Conservation (phyloP, 495 filamentous ascomycete genomes). For the Lophiostoma macrostomum region DNA sequence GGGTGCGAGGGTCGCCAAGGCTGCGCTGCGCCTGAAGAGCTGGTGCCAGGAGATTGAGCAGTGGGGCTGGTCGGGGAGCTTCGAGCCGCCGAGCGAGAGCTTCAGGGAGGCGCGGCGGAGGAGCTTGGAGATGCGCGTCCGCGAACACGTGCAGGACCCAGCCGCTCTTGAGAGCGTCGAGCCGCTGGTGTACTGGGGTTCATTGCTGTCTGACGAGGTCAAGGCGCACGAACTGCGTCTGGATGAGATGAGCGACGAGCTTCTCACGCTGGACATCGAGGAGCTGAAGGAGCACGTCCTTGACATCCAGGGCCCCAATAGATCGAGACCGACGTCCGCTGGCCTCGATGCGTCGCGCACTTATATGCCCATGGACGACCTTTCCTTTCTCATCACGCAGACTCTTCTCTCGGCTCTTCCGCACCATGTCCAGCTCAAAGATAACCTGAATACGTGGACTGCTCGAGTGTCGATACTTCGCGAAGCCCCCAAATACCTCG, state of each 20-base stretch:
- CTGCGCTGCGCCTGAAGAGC: slow-evolving; percentile 66
- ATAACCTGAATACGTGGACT: slow-evolving; percentile 70
- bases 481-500: slow-evolving; percentile 65
- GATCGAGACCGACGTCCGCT: slow-evolving; percentile 52
- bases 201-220: slow-evolving; percentile 60
- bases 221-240: slow-evolving; percentile 67
- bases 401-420: slow-evolving; percentile 84
- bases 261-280: slow-evolving; percentile 80
- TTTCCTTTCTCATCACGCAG: slow-evolving; percentile 84
- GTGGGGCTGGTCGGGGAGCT: slow-evolving; percentile 69
- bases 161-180: slow-evolving; percentile 3
- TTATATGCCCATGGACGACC: slow-evolving; percentile 67
- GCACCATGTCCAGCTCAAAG: slow-evolving; percentile 67
- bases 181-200: slow-evolving; percentile 59
- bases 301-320: slow-evolving; percentile 64
- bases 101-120: slow-evolving; percentile 38
- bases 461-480: slow-evolving; percentile 70
- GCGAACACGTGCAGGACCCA: slow-evolving; percentile 16
- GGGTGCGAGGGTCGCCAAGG: slow-evolving; percentile 69
- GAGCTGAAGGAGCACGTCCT: slow-evolving; percentile 88
- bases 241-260: slow-evolving; percentile 70
- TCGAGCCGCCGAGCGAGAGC: slow-evolving; percentile 39
- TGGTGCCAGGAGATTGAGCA: slow-evolving; percentile 74
- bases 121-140: slow-evolving; percentile 30
- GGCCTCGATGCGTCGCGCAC: slow-evolving; percentile 51